These are phyloP conservation scores for Blastobotrys peoriensis DNA, from an alignment of 805 yeast genomes.

Conservation along the genomic window DNA sequence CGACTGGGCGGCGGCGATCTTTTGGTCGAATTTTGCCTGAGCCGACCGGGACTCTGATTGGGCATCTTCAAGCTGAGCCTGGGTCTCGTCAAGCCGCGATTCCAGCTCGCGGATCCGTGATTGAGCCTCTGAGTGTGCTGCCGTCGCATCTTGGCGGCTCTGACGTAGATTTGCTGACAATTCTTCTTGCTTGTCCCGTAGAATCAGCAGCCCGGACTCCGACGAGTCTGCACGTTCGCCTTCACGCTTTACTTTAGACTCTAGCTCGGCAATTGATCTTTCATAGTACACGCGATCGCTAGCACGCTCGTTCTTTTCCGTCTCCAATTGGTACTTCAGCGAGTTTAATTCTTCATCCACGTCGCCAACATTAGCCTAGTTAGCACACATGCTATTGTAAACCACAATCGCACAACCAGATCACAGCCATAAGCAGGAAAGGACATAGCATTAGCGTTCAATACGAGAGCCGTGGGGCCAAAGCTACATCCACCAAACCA, in stretches of 20 bases:
- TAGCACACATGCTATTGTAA: background rate
- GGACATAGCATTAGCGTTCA: no score
- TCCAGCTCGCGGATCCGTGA: slow-evolving; percentile 33
- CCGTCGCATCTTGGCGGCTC: slow-evolving; percentile 23
- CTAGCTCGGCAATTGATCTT: slow-evolving; percentile 26
- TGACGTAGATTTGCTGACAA: slow-evolving; percentile 23
- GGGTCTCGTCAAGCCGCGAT: slow-evolving; percentile 28
- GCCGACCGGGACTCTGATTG: slow-evolving; percentile 14
- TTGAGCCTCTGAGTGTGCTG: slow-evolving; percentile 24
- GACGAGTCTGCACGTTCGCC: slow-evolving; percentile 30
- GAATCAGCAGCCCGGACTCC: slow-evolving; percentile 34
- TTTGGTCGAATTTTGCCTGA: background rate
- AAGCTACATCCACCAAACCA: no score
- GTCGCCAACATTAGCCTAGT: background rate
- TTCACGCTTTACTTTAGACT: slow-evolving; percentile 27
- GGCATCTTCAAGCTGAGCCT: slow-evolving; percentile 22
- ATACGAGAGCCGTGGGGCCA: no score
- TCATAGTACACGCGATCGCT: slow-evolving; percentile 31
- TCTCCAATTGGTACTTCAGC: slow-evolving; percentile 34
- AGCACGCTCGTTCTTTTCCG: slow-evolving; percentile 37
- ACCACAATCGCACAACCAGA: background rate
- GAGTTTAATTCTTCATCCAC: slow-evolving; percentile 23
- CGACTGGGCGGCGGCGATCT: slow-evolving; percentile 5
- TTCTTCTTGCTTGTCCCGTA: slow-evolving; percentile 34
- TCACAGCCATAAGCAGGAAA: background rate